Percentiles rank a stretch among this genome's conserved stretches.
phyloP scores from a whole-genome alignment of 768 basidiomycete species.

The Serendipita sp. region DNA sequence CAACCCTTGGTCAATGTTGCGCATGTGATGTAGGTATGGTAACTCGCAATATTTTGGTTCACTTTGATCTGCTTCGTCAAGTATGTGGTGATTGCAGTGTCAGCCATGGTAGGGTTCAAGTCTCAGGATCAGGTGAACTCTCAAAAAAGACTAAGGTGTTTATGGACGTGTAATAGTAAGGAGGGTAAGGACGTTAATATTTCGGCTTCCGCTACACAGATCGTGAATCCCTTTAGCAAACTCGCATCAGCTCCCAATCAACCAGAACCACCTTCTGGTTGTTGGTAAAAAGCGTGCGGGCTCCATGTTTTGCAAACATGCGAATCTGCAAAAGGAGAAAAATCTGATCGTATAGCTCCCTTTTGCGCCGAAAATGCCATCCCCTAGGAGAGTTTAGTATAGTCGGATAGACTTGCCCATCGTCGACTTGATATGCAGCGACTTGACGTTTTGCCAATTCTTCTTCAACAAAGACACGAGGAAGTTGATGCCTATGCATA shows the following conservation, averaged over 20 bases:
- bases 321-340: constrained; percentile 6
- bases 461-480: constrained; percentile 98
- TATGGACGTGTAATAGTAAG: background rate
- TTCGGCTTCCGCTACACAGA: background rate
- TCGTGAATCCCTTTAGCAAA: constrained; percentile 11
- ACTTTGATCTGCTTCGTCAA: constrained; percentile 32
- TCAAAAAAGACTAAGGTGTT: background rate
- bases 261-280: constrained; percentile 33
- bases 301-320: constrained; percentile 69
- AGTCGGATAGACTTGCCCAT: constrained; percentile 98
- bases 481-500: constrained; percentile 82
- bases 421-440: constrained; percentile 93
- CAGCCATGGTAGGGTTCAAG: background rate
- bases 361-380: background rate
- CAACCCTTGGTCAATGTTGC: background rate
- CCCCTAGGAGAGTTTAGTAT: constrained; percentile 39
- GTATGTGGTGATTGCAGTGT: constrained; percentile 18
- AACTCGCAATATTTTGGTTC: constrained; percentile 26
- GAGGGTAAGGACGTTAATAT: background rate
- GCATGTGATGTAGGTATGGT: background rate
- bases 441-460: constrained; percentile 99
- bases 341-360: background rate
- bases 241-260: constrained; percentile 82
- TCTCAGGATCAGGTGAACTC: background rate
- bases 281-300: constrained; percentile 99